Evolutionary conservation across 2,329 filamentous ascomycete species (phyloP), one percentile per base, ranked within the genome.

Genomic region (Zymoseptoria tritici): DNA sequence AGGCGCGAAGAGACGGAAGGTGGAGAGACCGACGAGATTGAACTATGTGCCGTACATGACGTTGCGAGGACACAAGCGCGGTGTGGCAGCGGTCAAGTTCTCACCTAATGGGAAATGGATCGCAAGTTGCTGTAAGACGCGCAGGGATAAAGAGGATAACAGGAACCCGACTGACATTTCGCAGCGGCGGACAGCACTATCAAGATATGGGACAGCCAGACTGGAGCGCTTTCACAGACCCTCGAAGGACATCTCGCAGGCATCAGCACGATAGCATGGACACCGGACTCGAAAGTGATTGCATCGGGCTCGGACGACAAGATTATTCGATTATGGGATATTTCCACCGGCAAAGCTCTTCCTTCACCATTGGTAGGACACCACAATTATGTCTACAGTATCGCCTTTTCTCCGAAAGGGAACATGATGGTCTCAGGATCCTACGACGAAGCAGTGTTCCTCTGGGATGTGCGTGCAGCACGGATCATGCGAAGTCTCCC

Each of bases 291-390:
- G 62, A 86, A 86, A 67, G 90, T 89, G 2, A 82, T 99, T 53
- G 94, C 93, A 3, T 93, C 90, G 9, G 94, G 93, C 22, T 93
- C 90, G 4, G 94, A 99, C 75, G 94, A 99, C 81, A 99, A 99
- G 77, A 86, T 89, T 0, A 97, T 99, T 64, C 85, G 94, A 2
- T 79, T 99, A 1, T 99, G 94, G 94, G 90, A 97, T 67, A 78
- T 83, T 3, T 69, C 78, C 19, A 83, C 82, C 7, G 83, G 83
- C 19, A 81, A 83, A 70, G 78, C 82, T 26, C 80, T 85, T 57
- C 81, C 82, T 0, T 81, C 78, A 21, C 80, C 83, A 1, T 79
- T 97, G 65, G 81, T 89, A 22, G 93, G 94, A 2, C 94, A 99
- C 70, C 91, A 97, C 74, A 97, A 95, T 75, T 97, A 97, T 75